These are phyloP conservation scores for Neurospora pannonica DNA, from an alignment of 495 filamentous ascomycete species.

Conservation along the genomic window DNA sequence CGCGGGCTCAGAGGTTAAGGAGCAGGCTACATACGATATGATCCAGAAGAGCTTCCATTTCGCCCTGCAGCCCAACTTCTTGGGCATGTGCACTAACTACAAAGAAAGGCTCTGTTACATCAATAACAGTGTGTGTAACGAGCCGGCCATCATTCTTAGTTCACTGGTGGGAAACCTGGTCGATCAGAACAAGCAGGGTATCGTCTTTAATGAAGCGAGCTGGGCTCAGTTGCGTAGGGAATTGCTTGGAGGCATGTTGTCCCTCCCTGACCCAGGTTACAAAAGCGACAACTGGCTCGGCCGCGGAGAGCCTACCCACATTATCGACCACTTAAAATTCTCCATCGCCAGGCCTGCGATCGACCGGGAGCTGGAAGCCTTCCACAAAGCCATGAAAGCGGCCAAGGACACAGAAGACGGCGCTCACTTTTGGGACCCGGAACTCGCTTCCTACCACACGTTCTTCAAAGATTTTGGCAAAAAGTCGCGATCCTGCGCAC, in stretches of 20 bases:
- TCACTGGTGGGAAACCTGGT: constrained; percentile 69
- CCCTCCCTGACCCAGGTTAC: constrained; percentile 33
- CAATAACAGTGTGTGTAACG: constrained; percentile 46
- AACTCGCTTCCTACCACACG: constrained; percentile 37
- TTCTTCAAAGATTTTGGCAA: constrained; percentile 17
- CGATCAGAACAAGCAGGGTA: constrained; percentile 72
- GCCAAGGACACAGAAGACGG: constrained; percentile 8
- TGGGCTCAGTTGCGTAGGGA: constrained; percentile 44
- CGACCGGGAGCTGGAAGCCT: constrained; percentile 37
- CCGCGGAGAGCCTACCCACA: constrained; percentile 37
- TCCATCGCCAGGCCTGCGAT: constrained; percentile 44
- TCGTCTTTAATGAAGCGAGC: constrained; percentile 48
- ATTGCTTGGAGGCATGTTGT: constrained; percentile 23
- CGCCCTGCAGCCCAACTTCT: constrained; percentile 52
- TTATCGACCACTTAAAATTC: constrained; percentile 70
- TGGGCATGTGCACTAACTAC: constrained; percentile 67
- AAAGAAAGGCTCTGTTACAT: constrained; percentile 63
- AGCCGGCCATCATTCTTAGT: constrained; percentile 48
- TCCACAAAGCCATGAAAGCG: constrained; percentile 27
- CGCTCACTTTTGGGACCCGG: constrained; percentile 32
- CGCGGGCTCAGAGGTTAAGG: not conserved
- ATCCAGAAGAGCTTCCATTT: constrained; percentile 51
- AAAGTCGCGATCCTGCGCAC: constrained; percentile 18
- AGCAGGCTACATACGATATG: constrained; percentile 30
- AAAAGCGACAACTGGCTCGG: constrained; percentile 24